Base-by-base conservation (phyloP, 106 monocot genomes). In the Xerophyta viscosa region DNA sequence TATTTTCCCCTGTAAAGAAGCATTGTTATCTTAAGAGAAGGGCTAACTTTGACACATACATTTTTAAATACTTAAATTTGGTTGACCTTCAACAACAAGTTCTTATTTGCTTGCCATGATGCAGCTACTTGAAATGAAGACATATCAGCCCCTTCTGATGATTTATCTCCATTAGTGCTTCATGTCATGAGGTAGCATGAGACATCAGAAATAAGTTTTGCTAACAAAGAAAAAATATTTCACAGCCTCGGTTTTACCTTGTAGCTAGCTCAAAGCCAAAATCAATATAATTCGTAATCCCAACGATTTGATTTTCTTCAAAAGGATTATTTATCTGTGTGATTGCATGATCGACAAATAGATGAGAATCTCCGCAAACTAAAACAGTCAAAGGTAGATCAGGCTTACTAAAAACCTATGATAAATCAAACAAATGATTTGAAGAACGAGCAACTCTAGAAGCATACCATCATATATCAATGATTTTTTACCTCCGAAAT, bases 101-200 rank as follows among this genome's bases (percentile, higher is more conserved):
- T 88, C 56, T 88, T 96, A 62, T 96, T 96, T 31, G 96, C 96
- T 73, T 96, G 96, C 96, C 96, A 96, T 46, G 84, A 72, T 62
- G 85, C 88, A 66, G 88, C 96, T 56, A 89, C 70, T 56, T 96
- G 96, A 63, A 96, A 88, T 42, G 72, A 73, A 14, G 96, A 82
- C 26, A 51, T 59, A 49, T 84, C 73, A 15, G 57, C 57, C 54
- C 31, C 63, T 21, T 56, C 56, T 0, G n/a, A 41, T 59, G 75
- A 45, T 61, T 82, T 76, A 60, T 76, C 68, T 52, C 54, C 75
- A 63, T 71, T 52, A 59, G 78, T 69, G 63, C 88, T 94, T 60
- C 28, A 22, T 2, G 14, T 27, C 24, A 51, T 12, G 47, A 44
- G 15, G 6, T 14, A 44, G 6, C 43, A 33, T 33, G 33, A 6